phyloP scores from a whole-genome alignment of 164 flowering plant genomes.

The Berberis thunbergii region DNA sequence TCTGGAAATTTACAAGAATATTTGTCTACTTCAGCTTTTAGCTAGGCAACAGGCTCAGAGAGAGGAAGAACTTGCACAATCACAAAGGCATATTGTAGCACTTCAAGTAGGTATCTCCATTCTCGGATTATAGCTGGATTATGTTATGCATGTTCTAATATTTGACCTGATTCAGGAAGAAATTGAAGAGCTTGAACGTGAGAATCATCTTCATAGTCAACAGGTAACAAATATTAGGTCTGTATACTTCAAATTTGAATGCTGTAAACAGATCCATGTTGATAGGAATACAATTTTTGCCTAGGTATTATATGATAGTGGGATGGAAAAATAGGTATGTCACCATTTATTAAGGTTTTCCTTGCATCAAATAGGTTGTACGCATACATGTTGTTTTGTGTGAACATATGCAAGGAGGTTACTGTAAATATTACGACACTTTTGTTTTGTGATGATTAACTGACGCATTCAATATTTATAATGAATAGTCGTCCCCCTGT shows the following conservation, averaged over 20 bases:
- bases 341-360: no score
- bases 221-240: conserved; percentile 42
- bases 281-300: no score
- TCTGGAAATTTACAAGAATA: neutral
- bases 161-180: conserved; percentile 60
- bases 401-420: no score
- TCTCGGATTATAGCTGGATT: neutral
- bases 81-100: conserved; percentile 92
- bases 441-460: no score
- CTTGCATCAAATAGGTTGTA: no score
- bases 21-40: conserved; percentile 43
- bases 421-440: no score
- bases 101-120: conserved; percentile 63
- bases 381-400: no score
- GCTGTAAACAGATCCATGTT: no score
- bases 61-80: conserved; percentile 93
- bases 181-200: conserved; percentile 94
- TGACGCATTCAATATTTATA: no score
- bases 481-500: no score
- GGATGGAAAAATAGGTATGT: no score
- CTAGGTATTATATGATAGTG: no score
- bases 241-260: neutral
- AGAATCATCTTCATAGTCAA: conserved; percentile 92
- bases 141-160: conserved; percentile 16
- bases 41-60: conserved; percentile 99